Evolutionary conservation across 2,329 filamentous ascomycete species (phyloP), one percentile per base, ranked within the genome.

Genomic region (Fusarium pilosicola): DNA sequence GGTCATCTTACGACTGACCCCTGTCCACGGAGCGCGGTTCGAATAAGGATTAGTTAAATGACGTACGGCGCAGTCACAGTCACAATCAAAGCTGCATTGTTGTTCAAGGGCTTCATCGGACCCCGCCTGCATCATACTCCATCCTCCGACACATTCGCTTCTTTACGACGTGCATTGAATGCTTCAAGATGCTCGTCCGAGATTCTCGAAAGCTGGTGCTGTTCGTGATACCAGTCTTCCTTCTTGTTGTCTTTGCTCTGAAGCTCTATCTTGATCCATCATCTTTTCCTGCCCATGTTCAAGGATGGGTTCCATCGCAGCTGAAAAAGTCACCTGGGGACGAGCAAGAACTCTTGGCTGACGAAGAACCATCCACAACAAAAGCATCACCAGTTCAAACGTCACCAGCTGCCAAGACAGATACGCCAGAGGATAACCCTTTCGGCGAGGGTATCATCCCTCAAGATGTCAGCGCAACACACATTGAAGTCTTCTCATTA

Each of bases 401-500:
- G 34, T 59, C 60, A 20, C 46, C 69, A 1, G 54, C 32, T 24
- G 28, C 24, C 28, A 36, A 65, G 24, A 46, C 68, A 20, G 22
- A 36, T 18, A 15, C 44, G 0, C 42, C 67, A 38, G 52, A 59
- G 7, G 24, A 38, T 4, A 41, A 30, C 2, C 69, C 49, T 17
- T 44, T 60, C 3, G 62, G 55, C 12, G 30, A 65, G 30, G 44
- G 32, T 10, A 42, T 71, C 24, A 18, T 68, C 11, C 49, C 62
- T 12, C 26, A 55, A 17, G 62, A 73, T 13, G 44, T 49, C 22
- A 49, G 32, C 20, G 7, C 32, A 30, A 60, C 73, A 3, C 81
- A 85, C 60, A 76, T 80, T 48, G 80, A 85, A 68, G 69, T 89
- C 46, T 86, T 82, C 74, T 90, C 88, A 2, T 45, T 79, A 6